These are phyloP conservation scores for Pichia manshurica DNA, from an alignment of 805 yeast genomes.

Conservation along the genomic window DNA sequence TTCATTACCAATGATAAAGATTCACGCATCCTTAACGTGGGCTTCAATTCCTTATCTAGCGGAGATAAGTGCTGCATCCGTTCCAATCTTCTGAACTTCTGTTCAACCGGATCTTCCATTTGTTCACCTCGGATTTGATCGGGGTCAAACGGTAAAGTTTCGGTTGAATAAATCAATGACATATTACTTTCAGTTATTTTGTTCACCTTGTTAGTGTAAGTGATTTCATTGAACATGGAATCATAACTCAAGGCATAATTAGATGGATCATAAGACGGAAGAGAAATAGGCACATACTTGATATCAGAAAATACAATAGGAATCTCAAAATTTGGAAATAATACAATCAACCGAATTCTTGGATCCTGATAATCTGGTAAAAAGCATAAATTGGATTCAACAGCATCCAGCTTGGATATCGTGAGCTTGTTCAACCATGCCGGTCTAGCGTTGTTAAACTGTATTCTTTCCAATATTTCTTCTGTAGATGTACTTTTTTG, in stretches of 20 bases:
- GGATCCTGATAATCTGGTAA: constrained; percentile 11
- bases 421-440: constrained; percentile 75
- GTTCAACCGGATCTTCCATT: constrained; percentile 76
- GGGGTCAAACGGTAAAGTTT: constrained; percentile 52
- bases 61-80: constrained; percentile 74
- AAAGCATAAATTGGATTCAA: constrained; percentile 18
- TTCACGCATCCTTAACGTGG: constrained; percentile 76
- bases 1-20: constrained; percentile 62
- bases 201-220: constrained; percentile 18
- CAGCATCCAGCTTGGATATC: constrained; percentile 38
- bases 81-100: constrained; percentile 77
- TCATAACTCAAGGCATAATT: constrained; percentile 19
- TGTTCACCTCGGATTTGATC: constrained; percentile 43
- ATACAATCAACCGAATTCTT: constrained; percentile 32
- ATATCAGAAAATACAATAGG: constrained; percentile 68
- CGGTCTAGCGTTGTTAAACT: constrained; percentile 23
- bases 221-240: constrained; percentile 23
- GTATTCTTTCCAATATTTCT: not conserved
- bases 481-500: not conserved
- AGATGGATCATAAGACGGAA: constrained; percentile 21
- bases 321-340: constrained; percentile 59
- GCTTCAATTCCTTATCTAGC: constrained; percentile 79
- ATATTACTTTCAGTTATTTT: constrained; percentile 2
- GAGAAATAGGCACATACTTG: constrained; percentile 34
- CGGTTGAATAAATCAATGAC: constrained; percentile 4